Conservation (phyloP, 208 protist species). For the Trichomonas vaginalis region DNA sequence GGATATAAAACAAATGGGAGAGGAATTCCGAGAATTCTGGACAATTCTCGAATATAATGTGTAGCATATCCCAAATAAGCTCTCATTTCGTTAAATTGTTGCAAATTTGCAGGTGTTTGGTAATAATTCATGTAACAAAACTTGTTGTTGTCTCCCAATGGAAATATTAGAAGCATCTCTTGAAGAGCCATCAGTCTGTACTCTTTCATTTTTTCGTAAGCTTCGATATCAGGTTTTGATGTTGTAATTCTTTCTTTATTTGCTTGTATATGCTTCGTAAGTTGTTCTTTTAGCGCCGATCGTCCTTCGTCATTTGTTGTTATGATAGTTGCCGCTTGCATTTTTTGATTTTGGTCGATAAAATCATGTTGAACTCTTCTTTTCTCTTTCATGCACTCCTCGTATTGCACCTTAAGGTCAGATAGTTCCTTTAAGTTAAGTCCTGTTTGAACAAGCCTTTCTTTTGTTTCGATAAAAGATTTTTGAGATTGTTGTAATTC, state of each 20-base stretch:
- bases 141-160: not conserved
- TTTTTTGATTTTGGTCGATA: not conserved
- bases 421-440: not conserved
- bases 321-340: not conserved
- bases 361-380: not conserved
- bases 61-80: not conserved
- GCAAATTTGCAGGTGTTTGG: not conserved
- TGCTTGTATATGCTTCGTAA: not conserved
- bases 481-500: not conserved
- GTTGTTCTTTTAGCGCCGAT: not conserved
- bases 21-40: not conserved
- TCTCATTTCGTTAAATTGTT: not conserved
- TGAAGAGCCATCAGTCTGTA: not conserved
- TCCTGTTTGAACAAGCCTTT: not conserved
- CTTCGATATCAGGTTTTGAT: not conserved
- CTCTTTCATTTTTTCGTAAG: not conserved
- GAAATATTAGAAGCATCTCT: not conserved
- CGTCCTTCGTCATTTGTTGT: not conserved
- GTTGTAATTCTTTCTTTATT: not conserved
- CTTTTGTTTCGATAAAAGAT: not conserved
- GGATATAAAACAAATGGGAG: not conserved
- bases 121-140: not conserved
- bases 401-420: not conserved
- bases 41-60: not conserved
- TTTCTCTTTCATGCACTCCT: not conserved